Evolutionary conservation across 106 monocot species (phyloP), one percentile per base, ranked within the genome.

Genomic region (Dendrobium nobile): DNA sequence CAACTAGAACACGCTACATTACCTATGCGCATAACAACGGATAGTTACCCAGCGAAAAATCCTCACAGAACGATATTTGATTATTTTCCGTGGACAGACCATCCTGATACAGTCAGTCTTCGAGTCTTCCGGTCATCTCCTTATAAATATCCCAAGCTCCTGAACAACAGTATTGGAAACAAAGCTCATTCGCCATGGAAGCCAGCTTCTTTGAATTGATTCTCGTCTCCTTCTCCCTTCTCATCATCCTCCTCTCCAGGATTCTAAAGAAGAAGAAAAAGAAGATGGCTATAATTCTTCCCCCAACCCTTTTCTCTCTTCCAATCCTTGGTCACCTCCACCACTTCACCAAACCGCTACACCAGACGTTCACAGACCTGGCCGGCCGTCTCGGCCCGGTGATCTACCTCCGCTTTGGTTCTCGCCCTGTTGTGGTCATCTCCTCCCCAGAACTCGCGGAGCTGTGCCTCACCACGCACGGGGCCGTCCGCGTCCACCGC

Each of bases 281-380:
- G 19, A 76, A 48, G 16, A 13, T 0, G 10, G 3, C 5, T 13
- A 10, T 22, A 2, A 77, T 72, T 27, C 73, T 81, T 64, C 84
- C 84, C 20, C 84, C 87, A 0, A 41, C 28, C 31, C 78, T 73
- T 15, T 59, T 74, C 22, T 45, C 78, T 15, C 37, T 87, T 43
- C 84, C 84, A 9, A n/a, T 87, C 82, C 75, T 87, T 20, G 87
- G 84, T 58, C 84, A 87, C 79, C 81, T 87, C 54, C 78, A 82
- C 84, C 87, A 72, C 74, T 54, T 87, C 81, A 41, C 37, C 18
- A n/a, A 54, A 4, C 87, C 81, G 41, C 81, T 84, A 54, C 87
- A 84, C 84, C 84, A 41, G 2, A 11, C 82, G 31, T 75, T 87
- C 27, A 18, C 78, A 54, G 51, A 45, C 11, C 47, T 87, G 56